These are phyloP conservation scores for Globisporangium acanthophoron DNA, from an alignment of 352 stramenopile species.

Conservation along the genomic window DNA sequence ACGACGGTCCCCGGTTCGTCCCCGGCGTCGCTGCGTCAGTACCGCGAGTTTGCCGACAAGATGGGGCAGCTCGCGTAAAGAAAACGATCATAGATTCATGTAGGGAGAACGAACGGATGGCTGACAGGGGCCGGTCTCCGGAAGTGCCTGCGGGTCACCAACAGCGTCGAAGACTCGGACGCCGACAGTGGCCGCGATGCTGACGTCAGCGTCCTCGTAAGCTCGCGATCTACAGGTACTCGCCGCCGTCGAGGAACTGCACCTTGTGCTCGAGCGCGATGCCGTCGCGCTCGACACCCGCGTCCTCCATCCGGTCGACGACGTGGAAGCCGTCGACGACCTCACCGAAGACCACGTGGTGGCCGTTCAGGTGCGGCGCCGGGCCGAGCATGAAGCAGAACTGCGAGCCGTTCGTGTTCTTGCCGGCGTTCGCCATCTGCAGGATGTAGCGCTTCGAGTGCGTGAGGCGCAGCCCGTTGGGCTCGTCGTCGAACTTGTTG, in stretches of 20 bases:
- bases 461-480: conserved; percentile 74
- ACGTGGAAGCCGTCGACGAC: conserved; percentile 80
- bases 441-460: conserved; percentile 81
- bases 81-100: background rate
- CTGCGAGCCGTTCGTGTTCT: conserved; percentile 97
- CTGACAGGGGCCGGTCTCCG: background rate
- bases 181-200: too few species aligned
- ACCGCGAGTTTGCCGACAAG: conserved; percentile 49
- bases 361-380: conserved; percentile 69
- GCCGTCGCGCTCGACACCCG: conserved; percentile 55
- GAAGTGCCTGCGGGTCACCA: too few species aligned
- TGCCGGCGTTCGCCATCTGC: conserved; percentile 97
- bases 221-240: conserved; percentile 27
- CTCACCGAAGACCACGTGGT: conserved; percentile 85
- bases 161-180: too few species aligned
- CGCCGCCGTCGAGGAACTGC: conserved; percentile 61
- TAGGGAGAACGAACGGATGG: background rate
- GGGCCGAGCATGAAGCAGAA: conserved; percentile 98
- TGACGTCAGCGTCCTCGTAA: background rate
- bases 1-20: conserved; percentile 54
- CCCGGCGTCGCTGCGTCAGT: conserved; percentile 42
- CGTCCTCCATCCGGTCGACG: conserved; percentile 78
- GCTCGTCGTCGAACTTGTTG: conserved; percentile 97
- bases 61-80: conserved; percentile 50
- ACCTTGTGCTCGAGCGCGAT: conserved; percentile 72